Conservation (phyloP, 1,284 basidiomycete species). For the Somion occarium region DNA sequence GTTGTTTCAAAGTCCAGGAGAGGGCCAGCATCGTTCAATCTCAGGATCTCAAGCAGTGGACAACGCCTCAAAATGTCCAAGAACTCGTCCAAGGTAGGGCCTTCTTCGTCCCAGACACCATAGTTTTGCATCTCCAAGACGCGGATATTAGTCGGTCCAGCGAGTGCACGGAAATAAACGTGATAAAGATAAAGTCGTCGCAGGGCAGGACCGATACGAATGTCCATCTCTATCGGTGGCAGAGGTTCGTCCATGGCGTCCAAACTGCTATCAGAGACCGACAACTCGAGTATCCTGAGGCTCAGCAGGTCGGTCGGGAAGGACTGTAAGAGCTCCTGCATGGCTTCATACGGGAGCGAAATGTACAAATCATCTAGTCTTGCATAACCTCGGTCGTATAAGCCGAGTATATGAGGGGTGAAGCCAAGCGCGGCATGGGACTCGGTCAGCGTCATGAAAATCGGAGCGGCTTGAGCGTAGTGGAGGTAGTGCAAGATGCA, state of each 20-base stretch:
- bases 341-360: neutral
- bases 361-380: too few species aligned
- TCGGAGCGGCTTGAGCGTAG: too few species aligned
- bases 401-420: neutral
- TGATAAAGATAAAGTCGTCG: neutral
- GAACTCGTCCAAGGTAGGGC: neutral
- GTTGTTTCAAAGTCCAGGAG: neutral
- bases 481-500: too few species aligned
- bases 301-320: neutral
- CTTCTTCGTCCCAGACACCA: neutral
- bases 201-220: neutral
- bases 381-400: neutral
- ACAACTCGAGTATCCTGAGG: neutral
- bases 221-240: neutral
- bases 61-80: neutral
- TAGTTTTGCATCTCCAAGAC: neutral
- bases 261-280: neutral
- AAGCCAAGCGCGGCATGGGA: neutral
- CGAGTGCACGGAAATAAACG: neutral
- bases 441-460: neutral
- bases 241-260: neutral
- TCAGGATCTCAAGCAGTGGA: neutral
- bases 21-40: neutral
- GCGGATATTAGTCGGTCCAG: neutral
- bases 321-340: neutral